These are phyloP conservation scores for Fusarium devonianum DNA, from an alignment of 2,329 filamentous ascomycete genomes.

Conservation along the genomic window DNA sequence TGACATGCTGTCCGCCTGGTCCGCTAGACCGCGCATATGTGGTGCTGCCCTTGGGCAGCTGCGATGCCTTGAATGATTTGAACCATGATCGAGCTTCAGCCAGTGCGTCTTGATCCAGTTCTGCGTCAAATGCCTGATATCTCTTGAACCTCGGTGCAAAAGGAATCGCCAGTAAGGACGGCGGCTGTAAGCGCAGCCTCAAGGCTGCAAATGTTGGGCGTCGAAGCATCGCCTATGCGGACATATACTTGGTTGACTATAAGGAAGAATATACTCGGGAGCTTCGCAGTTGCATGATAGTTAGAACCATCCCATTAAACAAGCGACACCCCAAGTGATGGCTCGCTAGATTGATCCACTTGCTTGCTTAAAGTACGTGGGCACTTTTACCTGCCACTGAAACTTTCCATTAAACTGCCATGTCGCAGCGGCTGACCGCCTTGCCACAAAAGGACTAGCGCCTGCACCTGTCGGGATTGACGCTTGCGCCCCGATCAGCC, in stretches of 20 bases:
- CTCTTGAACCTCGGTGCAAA: constrained; percentile 43
- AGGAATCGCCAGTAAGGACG: neutral
- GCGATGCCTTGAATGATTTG: constrained; percentile 51
- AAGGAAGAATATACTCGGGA: too few species aligned
- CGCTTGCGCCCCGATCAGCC: constrained; percentile 39
- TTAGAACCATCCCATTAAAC: neutral
- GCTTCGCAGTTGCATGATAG: too few species aligned
- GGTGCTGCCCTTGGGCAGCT: constrained; percentile 60
- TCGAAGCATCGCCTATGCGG: constrained; percentile 22
- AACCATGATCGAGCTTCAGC: constrained; percentile 61
- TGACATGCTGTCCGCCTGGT: constrained; percentile 68
- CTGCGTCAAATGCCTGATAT: constrained; percentile 58
- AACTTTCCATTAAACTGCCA: constrained; percentile 31
- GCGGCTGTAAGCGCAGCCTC: neutral
- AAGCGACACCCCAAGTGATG: neutral
- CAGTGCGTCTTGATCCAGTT: constrained; percentile 59
- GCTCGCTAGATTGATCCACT: neutral
- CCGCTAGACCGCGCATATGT: constrained; percentile 66
- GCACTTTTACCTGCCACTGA: constrained; percentile 23
- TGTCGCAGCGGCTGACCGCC: constrained; percentile 27
- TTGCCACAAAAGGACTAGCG: constrained; percentile 36
- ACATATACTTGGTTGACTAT: too few species aligned
- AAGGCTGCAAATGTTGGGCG: constrained; percentile 9
- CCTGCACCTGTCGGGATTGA: constrained; percentile 17
- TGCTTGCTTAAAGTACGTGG: too few species aligned